Evolutionary conservation across 2,329 filamentous ascomycete genomes (phyloP).

Genomic region (Lecanicillium sp.): DNA sequence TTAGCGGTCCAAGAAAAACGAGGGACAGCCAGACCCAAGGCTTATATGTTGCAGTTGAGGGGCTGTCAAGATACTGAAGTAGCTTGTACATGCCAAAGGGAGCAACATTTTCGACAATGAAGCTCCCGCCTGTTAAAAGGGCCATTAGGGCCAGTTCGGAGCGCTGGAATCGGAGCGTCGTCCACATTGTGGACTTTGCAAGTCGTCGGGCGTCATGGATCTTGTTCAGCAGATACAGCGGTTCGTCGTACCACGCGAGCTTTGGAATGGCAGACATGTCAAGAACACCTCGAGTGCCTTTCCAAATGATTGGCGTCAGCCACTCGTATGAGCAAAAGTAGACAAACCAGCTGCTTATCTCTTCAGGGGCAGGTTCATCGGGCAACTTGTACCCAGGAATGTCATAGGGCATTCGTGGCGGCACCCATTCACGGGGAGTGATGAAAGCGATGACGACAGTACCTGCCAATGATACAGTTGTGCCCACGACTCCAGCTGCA

Average conservation of each 20-base stretch:
- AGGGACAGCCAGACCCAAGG: conserved; percentile 47
- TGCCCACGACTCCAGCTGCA: conserved; percentile 23
- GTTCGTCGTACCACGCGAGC: conserved; percentile 48
- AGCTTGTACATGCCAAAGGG: conserved; percentile 47
- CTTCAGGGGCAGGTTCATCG: conserved; percentile 37
- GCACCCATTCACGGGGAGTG: conserved; percentile 43
- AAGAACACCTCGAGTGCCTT: conserved; percentile 34
- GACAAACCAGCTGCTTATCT: conserved; percentile 44
- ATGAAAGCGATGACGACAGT: conserved; percentile 30
- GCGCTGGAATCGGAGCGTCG: conserved; percentile 33
- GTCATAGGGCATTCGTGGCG: conserved; percentile 30
- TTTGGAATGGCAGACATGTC: conserved; percentile 38
- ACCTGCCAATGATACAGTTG: conserved; percentile 26
- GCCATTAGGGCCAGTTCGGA: conserved; percentile 36
- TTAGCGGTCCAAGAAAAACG: conserved; percentile 40
- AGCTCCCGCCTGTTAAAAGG: conserved; percentile 28
- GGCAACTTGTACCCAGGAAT: conserved; percentile 26
- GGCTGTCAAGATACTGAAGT: conserved; percentile 40
- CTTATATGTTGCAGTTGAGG: conserved; percentile 32
- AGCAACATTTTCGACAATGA: conserved; percentile 38
- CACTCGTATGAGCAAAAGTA: conserved; percentile 39
- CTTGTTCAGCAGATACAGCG: conserved; percentile 34
- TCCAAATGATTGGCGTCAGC: conserved; percentile 22
- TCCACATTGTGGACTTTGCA: conserved; percentile 35
- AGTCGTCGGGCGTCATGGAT: conserved; percentile 34